These are phyloP conservation scores for Paspalum notatum DNA, from an alignment of 176 grass and related monocot species.

Conservation along the genomic window DNA sequence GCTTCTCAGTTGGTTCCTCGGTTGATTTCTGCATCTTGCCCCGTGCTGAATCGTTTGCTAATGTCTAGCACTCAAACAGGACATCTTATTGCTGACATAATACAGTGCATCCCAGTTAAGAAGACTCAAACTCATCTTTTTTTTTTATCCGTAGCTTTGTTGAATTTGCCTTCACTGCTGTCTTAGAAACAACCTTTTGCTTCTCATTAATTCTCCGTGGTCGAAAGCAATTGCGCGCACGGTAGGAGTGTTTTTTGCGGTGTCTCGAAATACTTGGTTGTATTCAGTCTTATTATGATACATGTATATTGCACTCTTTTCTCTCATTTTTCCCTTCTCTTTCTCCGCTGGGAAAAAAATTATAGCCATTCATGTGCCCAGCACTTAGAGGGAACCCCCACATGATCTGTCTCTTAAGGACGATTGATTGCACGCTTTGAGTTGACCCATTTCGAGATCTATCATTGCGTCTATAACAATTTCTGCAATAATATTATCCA, in stretches of 20 bases:
- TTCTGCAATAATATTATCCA: not conserved
- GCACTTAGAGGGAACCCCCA: conserved; percentile 12
- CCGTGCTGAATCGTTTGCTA: not conserved
- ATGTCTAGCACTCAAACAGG: not conserved
- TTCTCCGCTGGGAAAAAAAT: not conserved
- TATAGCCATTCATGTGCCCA: conserved; percentile 28
- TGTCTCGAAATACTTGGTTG: not conserved
- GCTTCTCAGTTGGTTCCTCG: not conserved
- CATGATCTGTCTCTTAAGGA: conserved; percentile 22
- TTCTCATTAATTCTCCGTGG: too few species aligned
- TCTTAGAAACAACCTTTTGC: too few species aligned
- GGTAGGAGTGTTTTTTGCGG: too few species aligned
- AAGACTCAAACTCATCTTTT: too few species aligned
- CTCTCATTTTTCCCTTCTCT: not conserved
- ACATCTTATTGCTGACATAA: too few species aligned
- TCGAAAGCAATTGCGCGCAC: too few species aligned
- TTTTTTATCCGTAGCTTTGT: too few species aligned
- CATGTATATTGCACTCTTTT: not conserved
- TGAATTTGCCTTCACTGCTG: too few species aligned
- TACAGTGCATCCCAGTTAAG: too few species aligned
- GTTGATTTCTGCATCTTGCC: not conserved
- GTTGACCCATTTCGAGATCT: conserved; percentile 36
- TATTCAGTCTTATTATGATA: not conserved
- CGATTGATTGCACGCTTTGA: conserved; percentile 36
- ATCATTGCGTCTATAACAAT: conserved; percentile 21